Evolutionary conservation across 345 rosid genomes (phyloP).

Genomic region (Syzygium grande): DNA sequence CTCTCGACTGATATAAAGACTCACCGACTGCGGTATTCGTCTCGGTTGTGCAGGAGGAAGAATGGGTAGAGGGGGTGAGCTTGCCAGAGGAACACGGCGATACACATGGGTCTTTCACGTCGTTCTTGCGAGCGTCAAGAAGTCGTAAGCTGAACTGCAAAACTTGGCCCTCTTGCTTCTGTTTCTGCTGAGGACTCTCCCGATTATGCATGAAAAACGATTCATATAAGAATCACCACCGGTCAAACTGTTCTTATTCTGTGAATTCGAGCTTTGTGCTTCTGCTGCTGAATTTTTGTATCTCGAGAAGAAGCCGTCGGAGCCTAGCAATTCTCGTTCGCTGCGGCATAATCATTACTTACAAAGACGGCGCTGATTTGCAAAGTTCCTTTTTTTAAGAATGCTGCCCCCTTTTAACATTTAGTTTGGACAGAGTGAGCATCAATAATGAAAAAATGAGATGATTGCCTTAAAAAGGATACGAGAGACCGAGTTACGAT

Average conservation of each 20-base stretch:
- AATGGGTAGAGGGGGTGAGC: conserved; percentile 61
- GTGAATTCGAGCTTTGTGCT: background rate
- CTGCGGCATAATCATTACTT: too few species aligned
- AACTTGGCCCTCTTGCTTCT: background rate
- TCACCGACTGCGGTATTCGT: conserved; percentile 59
- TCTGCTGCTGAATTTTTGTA: too few species aligned
- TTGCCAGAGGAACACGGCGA: conserved; percentile 63
- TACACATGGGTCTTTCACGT: conserved; percentile 24
- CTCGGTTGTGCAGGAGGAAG: conserved; percentile 68
- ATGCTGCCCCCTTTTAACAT: too few species aligned
- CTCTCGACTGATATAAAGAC: background rate
- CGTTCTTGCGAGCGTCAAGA: background rate
- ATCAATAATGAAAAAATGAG: too few species aligned
- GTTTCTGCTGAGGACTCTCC: background rate
- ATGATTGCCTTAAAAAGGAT: too few species aligned
- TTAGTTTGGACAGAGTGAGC: too few species aligned
- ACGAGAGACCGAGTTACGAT: too few species aligned
- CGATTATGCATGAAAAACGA: background rate
- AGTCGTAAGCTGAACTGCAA: background rate
- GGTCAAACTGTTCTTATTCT: background rate
- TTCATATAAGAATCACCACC: background rate
- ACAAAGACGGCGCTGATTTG: too few species aligned
- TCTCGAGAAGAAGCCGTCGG: too few species aligned
- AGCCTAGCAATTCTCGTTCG: too few species aligned
- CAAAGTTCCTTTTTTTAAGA: too few species aligned